Conservation (phyloP, 257 asterid species). For the Solanum dulcamara region DNA sequence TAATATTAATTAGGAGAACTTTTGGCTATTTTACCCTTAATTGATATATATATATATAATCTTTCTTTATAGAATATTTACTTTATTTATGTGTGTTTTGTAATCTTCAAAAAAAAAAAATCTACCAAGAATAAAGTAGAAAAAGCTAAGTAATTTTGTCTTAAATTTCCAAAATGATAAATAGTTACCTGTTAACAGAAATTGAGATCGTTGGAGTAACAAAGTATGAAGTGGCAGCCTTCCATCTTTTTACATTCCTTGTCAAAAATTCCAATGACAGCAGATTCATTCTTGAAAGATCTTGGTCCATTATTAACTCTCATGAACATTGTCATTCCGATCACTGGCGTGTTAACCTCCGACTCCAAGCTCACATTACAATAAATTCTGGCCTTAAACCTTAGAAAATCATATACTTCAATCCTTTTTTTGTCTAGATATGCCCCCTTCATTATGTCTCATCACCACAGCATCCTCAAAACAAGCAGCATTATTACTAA, state of each 20-base stretch:
- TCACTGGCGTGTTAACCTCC: slow-evolving; percentile 4
- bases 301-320: slow-evolving; percentile 37
- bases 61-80: too few relatives aligned
- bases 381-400: slow-evolving; percentile 48
- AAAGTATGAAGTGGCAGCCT: slow-evolving; percentile 47
- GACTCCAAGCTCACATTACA: slow-evolving; percentile 24
- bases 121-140: too few relatives aligned
- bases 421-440: slow-evolving; percentile 42
- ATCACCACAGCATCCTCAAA: slow-evolving; percentile 53
- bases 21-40: too few relatives aligned
- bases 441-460: slow-evolving; percentile 69
- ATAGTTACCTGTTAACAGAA: slow-evolving; percentile 52
- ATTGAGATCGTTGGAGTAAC: slow-evolving; percentile 46
- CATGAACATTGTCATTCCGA: slow-evolving; percentile 57
- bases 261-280: slow-evolving; percentile 35
- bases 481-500: slow-evolving; percentile 20
- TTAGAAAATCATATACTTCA: slow-evolving; percentile 47
- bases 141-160: too few relatives aligned
- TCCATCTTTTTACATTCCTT: slow-evolving; percentile 40
- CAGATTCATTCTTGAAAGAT: slow-evolving; percentile 46
- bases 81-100: too few relatives aligned
- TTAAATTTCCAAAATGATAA: too few relatives aligned
- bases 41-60: too few relatives aligned
- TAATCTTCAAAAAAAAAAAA: too few relatives aligned
- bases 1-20: too few relatives aligned